Base-by-base conservation (phyloP, 2,329 filamentous ascomycete genomes). In the Sporothrix pseudoabietina region DNA sequence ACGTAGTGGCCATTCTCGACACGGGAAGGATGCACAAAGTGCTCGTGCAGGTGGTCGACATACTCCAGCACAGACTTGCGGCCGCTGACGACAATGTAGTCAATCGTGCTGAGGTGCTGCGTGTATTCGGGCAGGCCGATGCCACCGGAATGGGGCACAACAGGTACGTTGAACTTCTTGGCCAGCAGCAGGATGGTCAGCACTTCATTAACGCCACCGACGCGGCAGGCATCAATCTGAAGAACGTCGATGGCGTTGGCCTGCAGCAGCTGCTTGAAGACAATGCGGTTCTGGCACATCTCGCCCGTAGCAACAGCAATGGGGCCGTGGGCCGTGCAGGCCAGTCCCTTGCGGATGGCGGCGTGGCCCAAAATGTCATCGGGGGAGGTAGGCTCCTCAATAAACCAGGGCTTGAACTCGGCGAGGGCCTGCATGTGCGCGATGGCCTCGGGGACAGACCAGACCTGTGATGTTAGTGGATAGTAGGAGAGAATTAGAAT, bases 101-200 rank as follows among this genome's bases (percentile, higher is more conserved):
- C 94, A 77, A 98, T 96, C 14, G 94, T 97, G 82, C 90, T 93
- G 75, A 97, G 83, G 82, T 97, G 94, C 85, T 97, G 93, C 0
- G 94, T 97, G 84, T 97, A 97, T 83, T 98, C 94, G 49, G 94
- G 94, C 75, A 98, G 85, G 6, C 94, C 94, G 1, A 98, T 94
- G 77, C 94, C 94, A 26, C 94, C 94, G 0, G 90, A 93, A 83
- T 97, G 94, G 0, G 94, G 94, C 6, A 97, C 94, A 77, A 97
- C 91, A 12, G 94, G 94, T 2, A 97, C 87, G 70, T 86, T 86
- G 80, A 90, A 90, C 84, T 94, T 94, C 79, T 89, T 90, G n/a
- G 94, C 94, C 84, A 97, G 91, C 57, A 97, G 87, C 49, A 97
- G 83, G 52, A 97, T 94, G 22, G 94, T 94, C 32, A 97, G 86